A percentile compares a stretch with the other conserved stretches of the same genome.
Conservation (phyloP, 331 rosid species). For the Spiraea crenata region DNA sequence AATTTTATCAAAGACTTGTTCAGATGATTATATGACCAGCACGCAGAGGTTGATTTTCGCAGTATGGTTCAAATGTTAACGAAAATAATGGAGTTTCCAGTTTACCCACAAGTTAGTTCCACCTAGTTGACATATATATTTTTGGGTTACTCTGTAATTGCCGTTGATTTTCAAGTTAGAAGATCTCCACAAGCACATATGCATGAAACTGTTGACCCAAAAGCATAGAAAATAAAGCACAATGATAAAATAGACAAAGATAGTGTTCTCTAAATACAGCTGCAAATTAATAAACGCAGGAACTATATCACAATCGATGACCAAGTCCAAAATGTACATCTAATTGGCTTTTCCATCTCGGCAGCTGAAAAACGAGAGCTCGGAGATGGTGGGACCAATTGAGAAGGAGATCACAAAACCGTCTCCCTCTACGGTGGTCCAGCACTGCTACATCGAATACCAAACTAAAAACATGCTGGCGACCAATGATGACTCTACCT, state of each 20-base stretch:
- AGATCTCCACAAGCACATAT: background rate
- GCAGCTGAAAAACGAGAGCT: conserved; percentile 73
- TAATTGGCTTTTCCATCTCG: conserved; percentile 42
- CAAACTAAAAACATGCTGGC: background rate
- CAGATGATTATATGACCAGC: background rate
- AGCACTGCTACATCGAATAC: conserved; percentile 22
- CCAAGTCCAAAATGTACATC: conserved; percentile 25
- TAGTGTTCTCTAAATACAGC: background rate
- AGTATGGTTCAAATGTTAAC: background rate
- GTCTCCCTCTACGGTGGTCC: conserved; percentile 58
- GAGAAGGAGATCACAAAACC: conserved; percentile 83
- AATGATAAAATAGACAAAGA: background rate
- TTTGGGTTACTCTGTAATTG: background rate
- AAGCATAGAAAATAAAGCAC: background rate
- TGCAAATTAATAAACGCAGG: conserved; percentile 4
- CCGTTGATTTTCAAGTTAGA: background rate
- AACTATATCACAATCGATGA: conserved; percentile 4
- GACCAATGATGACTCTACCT: background rate
- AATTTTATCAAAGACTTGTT: background rate
- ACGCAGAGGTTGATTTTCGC: background rate
- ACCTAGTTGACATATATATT: background rate
- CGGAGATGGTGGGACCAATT: conserved; percentile 32
- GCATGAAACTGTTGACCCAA: background rate
- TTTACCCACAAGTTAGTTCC: no score
- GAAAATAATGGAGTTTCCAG: no score